Base-by-base conservation (phyloP, 768 basidiomycete species). In the Daedalea quercina region DNA sequence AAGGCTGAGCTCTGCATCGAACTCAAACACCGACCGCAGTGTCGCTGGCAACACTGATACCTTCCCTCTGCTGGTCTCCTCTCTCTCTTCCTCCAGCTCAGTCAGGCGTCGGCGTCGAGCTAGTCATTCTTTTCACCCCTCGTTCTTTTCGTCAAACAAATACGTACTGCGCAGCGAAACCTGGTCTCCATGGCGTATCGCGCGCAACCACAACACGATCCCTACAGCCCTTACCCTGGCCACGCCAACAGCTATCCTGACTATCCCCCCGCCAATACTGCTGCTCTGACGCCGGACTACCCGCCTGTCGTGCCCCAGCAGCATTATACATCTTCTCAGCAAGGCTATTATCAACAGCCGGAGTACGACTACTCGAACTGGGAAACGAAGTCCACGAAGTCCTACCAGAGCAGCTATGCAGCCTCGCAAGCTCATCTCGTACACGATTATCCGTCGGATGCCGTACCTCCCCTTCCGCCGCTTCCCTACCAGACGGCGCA, bases 391-490 rank as follows among this genome's bases (percentile, higher is more conserved):
- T 83, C 80, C 3, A 69, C 73, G 44, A 80, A 82, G 54, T 86
- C 84, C 24, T 79, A 79, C 65, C 76, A 82, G 64, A 85, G 83
- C 60, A 78, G 76, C 65, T 78, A 76, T 60, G 76, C 75, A 58
- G 81, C 84, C 67, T 90, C 88, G 3, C 85, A 89, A 61, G 79
- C 73, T 24, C 86, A 89, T 63, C 80, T 90, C 57, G 80, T 81
- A 50, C 77, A 84, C 25, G 64, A 68, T 23, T 78, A 86, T 50
- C 84, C 78, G 58, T 78, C 80, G 77, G 73, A 72, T 65, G 78
- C 82, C 59, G 73, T 69, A 41, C 78, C 84, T 12, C 79, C 82
- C 9, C 68, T 85, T 31, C 84, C 84, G n/a, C 44, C 70, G 24
- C 69, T 81, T 60, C 74, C 73, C 11, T 80, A 82, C 63, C 57